Base-by-base conservation (phyloP, 2,329 filamentous ascomycete species). In the Chaetomium sp. region DNA sequence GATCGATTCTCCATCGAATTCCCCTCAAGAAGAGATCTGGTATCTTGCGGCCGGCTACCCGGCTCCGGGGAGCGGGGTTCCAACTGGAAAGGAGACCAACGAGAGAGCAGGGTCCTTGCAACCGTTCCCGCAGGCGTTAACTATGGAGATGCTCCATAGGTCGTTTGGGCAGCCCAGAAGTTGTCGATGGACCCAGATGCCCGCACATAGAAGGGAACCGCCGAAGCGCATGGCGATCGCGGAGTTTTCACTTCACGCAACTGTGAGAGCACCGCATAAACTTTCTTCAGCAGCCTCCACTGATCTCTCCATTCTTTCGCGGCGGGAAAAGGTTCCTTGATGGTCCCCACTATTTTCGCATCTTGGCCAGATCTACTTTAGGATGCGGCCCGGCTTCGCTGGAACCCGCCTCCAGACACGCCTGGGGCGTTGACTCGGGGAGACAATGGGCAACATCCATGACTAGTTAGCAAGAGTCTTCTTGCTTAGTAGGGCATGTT, bases 371-470 rank as follows among this genome's bases (percentile, higher is more conserved):
- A 58, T 58, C 42, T 35, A n/a, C n/a, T n/a, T n/a, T n/a, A 42
- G 53, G 47, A 57, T 66, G 65, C 55, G 62, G 61, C 56, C 61
- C 54, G 53, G 42, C 61, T 29, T 58, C 21, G 57, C 38, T 35
- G 25, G 53, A 47, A 13, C 19, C 25, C 38, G 31, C 29, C 29
- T 57, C 33, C 23, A 65, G 35, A 47, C 57, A 66, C 56, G 50
- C 60, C 64, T 57, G 27, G 60, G 57, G 49, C 31, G 29, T 51
- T 51, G 4, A 16, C 19, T 16, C 31, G 21, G 12, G 51, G 21
- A 58, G 31, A 59, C 6, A 54, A 16, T 3, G 42, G 51, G 27
- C 12, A 13, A 51, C 19, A 23, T 9, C 45, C 45, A 47, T 23
- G 5, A 2, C 45, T 23, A 9, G 21, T 7, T 6, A 12, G n/a